Evolutionary conservation across 192 early-diverging fungal genomes (phyloP).

Genomic region (Coemansia sp.): DNA sequence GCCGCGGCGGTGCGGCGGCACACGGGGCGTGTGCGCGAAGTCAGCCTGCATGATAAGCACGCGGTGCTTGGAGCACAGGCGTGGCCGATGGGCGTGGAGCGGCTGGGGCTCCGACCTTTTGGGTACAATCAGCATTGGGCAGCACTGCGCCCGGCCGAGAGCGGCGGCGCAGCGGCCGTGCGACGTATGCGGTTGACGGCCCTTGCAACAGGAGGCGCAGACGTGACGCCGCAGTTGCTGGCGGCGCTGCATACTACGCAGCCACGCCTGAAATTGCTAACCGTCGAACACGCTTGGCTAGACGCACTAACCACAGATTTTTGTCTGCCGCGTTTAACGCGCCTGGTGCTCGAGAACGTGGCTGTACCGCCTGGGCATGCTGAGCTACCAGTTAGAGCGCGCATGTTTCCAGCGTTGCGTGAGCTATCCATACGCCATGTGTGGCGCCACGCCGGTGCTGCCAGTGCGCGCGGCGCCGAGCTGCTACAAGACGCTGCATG

Average conservation of each 20-base stretch:
- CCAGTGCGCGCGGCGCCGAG: constrained; percentile 37
- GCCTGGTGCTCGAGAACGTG: constrained; percentile 40
- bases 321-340: constrained; percentile 15
- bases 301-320: constrained; percentile 15
- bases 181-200: constrained; percentile 27
- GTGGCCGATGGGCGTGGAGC: constrained; percentile 7
- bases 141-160: constrained; percentile 30
- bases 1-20: constrained; percentile 21
- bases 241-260: constrained; percentile 28
- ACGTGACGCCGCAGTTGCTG: constrained; percentile 38
- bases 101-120: constrained; percentile 39
- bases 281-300: constrained; percentile 36
- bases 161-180: constrained; percentile 22
- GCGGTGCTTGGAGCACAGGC: constrained; percentile 11
- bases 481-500: constrained; percentile 39
- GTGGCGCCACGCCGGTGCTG: constrained; percentile 26
- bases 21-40: constrained; percentile 26
- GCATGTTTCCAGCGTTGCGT: constrained; percentile 30
- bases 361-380: constrained; percentile 11
- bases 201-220: constrained; percentile 33
- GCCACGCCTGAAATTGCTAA: constrained; percentile 19
- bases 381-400: constrained; percentile 23
- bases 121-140: constrained; percentile 47
- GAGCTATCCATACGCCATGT: constrained; percentile 39
- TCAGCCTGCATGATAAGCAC: constrained; percentile 42